phyloP scores from a whole-genome alignment of 768 basidiomycete genomes.

The Boletus pseudopeckii region DNA sequence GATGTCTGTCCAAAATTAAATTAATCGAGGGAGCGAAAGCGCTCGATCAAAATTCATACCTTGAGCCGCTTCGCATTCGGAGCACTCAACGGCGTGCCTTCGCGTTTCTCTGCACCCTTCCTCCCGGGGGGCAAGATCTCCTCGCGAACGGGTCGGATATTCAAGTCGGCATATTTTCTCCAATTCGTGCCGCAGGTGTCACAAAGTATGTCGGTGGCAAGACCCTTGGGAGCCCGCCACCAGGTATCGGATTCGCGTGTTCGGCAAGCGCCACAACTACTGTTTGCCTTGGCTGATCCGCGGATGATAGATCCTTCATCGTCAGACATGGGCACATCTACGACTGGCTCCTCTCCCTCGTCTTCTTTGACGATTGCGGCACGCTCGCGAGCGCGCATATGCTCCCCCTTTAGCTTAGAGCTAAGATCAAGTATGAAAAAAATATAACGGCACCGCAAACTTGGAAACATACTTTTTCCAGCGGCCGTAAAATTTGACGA shows the following conservation, averaged over 20 bases:
- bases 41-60: slow-evolving; percentile 30
- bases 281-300: slow-evolving; percentile 48
- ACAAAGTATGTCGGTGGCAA: slow-evolving; percentile 76
- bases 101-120: slow-evolving; percentile 50
- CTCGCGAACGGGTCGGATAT: slow-evolving; percentile 68
- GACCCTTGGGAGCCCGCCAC: slow-evolving; percentile 92
- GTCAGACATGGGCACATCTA: slow-evolving; percentile 41
- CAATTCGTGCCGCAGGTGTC: slow-evolving; percentile 84
- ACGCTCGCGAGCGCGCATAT: slow-evolving; percentile 45
- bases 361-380: slow-evolving; percentile 31
- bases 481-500: slow-evolving; percentile 79
- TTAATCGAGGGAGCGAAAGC: background rate
- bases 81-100: slow-evolving; percentile 56
- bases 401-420: slow-evolving; percentile 66
- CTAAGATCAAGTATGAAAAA: slow-evolving; percentile 35
- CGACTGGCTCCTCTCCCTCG: slow-evolving; percentile 29
- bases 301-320: slow-evolving; percentile 76
- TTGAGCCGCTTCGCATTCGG: slow-evolving; percentile 62
- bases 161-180: slow-evolving; percentile 91
- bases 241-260: slow-evolving; percentile 75
- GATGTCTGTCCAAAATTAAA: slow-evolving; percentile 18
- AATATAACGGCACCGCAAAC: slow-evolving; percentile 3
- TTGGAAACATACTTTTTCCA: slow-evolving; percentile 70
- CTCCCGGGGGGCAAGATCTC: slow-evolving; percentile 48
- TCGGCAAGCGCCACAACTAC: slow-evolving; percentile 79